Evolutionary conservation across 192 early-diverging fungal genomes (phyloP), one percentile per base, ranked within the genome.

Genomic region (Spizellomyces sp.): DNA sequence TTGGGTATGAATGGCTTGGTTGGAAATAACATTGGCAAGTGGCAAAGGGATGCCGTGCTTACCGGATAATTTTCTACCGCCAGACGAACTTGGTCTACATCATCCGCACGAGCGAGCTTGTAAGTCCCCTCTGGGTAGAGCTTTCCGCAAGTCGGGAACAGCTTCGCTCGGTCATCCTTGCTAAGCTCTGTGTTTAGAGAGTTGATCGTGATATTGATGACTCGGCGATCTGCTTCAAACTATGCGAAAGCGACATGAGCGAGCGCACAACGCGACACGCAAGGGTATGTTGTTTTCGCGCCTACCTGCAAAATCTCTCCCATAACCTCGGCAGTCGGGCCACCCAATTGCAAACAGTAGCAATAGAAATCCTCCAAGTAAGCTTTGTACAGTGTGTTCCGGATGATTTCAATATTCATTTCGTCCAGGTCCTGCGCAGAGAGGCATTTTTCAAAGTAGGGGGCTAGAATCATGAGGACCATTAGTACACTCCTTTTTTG

Each of bases 331-430:
- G 87, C 91, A 5, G 98, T 98, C 6, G 90, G 85, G 10, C 90
- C 92, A 57, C 92, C 95, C 19, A 98, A 78, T 4, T 67, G 69
- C 64, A 89, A 85, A 75, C 95, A 96, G 80, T 93, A 99, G 12
- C 80, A 72, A 80, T 96, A 93, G 80, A 98, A 99, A 79, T 99
- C 98, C 81, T 99, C 96, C 71, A 99, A 78, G 67, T 99, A 99
- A 12, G 96, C 95, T 80, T 98, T 97, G 86, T 98, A 95, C 47
- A 99, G 87, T 3, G 95, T 98, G 84, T 98, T 99, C 70, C 98
- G 89, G 77, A 99, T 99, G 64, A 99, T 98, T 76, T 99, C 98
- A 85, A 99, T 99, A 81, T 99, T 98, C 78, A 99, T 87, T 83
- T 99, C 98, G 77, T 99, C 95, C 67, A 99, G 80, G 78, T 99